Evolutionary conservation across 2,329 filamentous ascomycete genomes (phyloP).

Genomic region (Alternaria hordeiaustralica): DNA sequence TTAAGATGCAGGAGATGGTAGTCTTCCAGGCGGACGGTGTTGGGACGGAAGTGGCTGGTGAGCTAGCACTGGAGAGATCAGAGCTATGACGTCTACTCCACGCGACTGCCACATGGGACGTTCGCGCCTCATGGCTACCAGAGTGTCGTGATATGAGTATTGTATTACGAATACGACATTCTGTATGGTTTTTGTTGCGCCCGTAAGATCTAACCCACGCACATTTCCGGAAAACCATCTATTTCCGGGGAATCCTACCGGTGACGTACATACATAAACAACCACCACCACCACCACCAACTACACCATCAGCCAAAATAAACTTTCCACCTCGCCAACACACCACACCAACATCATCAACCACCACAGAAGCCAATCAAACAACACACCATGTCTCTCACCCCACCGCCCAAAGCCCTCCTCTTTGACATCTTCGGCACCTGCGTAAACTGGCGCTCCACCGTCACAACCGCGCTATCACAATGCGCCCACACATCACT

Average conservation of each 20-base stretch:
- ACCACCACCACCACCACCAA: not conserved
- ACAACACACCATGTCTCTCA: slow-evolving; percentile 30
- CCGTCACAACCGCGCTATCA: slow-evolving; percentile 66
- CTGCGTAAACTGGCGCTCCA: slow-evolving; percentile 77
- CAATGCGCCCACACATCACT: slow-evolving; percentile 57
- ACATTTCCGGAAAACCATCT: not conserved
- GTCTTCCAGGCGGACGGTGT: not conserved
- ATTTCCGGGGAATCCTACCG: not conserved
- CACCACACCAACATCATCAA: not conserved
- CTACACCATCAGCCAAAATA: not conserved
- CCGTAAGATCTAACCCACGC: not conserved
- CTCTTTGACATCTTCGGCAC: slow-evolving; percentile 83
- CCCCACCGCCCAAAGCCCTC: slow-evolving; percentile 60
- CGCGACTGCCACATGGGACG: not conserved
- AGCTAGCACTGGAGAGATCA: not conserved
- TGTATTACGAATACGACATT: not conserved
- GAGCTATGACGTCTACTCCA: not conserved
- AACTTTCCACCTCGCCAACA: not conserved
- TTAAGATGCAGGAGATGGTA: not conserved
- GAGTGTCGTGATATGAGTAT: not conserved
- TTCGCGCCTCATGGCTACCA: not conserved
- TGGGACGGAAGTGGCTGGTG: not conserved
- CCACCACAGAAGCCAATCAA: slow-evolving; percentile 9
- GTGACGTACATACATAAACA: not conserved
- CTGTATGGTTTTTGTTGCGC: not conserved